These are phyloP conservation scores for Termitomyces sp. DNA, from an alignment of 768 basidiomycete genomes.

Conservation along the genomic window DNA sequence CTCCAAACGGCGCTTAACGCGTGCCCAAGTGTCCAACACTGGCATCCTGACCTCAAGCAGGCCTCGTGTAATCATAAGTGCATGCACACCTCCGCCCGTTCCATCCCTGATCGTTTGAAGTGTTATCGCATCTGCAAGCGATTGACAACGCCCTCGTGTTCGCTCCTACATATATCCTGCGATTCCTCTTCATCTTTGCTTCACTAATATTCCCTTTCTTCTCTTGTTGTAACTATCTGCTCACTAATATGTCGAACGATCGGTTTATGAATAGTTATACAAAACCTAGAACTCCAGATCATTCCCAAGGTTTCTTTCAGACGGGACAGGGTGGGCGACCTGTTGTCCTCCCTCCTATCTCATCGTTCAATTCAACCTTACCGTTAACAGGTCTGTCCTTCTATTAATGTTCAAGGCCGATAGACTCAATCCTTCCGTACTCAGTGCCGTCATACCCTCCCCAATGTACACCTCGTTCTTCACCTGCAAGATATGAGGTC, in stretches of 20 bases:
- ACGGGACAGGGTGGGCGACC: slow-evolving; percentile 87
- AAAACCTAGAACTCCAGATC: slow-evolving; percentile 68
- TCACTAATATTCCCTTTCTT: slow-evolving; percentile 50
- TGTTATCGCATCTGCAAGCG: slow-evolving; percentile 30
- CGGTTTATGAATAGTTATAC: slow-evolving; percentile 57
- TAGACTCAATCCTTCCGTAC: slow-evolving; percentile 52
- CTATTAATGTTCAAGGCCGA: slow-evolving; percentile 45
- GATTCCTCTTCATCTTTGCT: slow-evolving; percentile 39
- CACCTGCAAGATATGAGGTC: slow-evolving; percentile 56
- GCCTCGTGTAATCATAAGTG: slow-evolving; percentile 41
- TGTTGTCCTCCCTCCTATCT: slow-evolving; percentile 83
- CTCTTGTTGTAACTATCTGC: slow-evolving; percentile 53
- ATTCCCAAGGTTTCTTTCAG: slow-evolving; percentile 67
- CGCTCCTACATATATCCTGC: slow-evolving; percentile 41
- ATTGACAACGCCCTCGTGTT: slow-evolving; percentile 20
- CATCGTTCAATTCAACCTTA: slow-evolving; percentile 83
- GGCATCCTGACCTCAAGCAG: slow-evolving; percentile 31
- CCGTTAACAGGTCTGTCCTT: slow-evolving; percentile 83
- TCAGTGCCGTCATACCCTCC: slow-evolving; percentile 58
- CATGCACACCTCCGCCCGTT: slow-evolving; percentile 40
- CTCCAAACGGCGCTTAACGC: slow-evolving; percentile 23
- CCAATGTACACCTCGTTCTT: slow-evolving; percentile 58
- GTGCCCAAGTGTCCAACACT: slow-evolving; percentile 14
- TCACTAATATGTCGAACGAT: slow-evolving; percentile 71
- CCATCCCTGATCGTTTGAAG: slow-evolving; percentile 35